Conservation (phyloP, 495 filamentous ascomycete species). For the Aspergillus egyptiacus region DNA sequence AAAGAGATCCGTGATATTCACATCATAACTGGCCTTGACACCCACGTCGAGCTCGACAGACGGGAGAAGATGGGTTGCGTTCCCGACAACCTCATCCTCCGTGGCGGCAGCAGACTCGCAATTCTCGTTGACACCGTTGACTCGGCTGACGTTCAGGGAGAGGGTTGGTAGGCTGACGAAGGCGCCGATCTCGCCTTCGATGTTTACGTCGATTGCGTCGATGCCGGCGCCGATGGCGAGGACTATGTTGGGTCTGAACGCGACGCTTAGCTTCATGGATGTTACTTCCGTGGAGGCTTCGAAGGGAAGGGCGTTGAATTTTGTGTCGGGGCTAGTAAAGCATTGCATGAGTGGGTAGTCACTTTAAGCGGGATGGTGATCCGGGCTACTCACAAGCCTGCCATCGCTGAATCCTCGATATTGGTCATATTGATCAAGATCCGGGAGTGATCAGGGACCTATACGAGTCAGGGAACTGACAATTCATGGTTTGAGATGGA, state of each 20-base stretch:
- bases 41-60: constrained; percentile 19
- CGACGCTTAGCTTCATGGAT: constrained; percentile 16
- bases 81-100: constrained; percentile 10
- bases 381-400: constrained; percentile 23
- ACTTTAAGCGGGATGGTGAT: too few species aligned
- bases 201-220: neutral
- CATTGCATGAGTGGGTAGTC: neutral
- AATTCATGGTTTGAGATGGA: neutral
- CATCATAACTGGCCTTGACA: constrained; percentile 14
- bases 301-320: constrained; percentile 22
- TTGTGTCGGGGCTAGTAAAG: constrained; percentile 16
- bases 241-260: constrained; percentile 24
- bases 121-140: constrained; percentile 15
- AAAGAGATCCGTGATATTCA: neutral
- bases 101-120: constrained; percentile 14
- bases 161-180: constrained; percentile 22
- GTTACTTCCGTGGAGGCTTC: constrained; percentile 13
- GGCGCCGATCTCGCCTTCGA: constrained; percentile 18
- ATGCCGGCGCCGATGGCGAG: constrained; percentile 19
- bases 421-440: constrained; percentile 21
- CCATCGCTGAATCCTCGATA: constrained; percentile 15
- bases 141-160: constrained; percentile 13
- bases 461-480: neutral
- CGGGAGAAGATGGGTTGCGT: constrained; percentile 17
- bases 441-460: constrained; percentile 24